Base-by-base conservation (phyloP, 2,329 filamentous ascomycete species). In the Cladophialophora psammophila region DNA sequence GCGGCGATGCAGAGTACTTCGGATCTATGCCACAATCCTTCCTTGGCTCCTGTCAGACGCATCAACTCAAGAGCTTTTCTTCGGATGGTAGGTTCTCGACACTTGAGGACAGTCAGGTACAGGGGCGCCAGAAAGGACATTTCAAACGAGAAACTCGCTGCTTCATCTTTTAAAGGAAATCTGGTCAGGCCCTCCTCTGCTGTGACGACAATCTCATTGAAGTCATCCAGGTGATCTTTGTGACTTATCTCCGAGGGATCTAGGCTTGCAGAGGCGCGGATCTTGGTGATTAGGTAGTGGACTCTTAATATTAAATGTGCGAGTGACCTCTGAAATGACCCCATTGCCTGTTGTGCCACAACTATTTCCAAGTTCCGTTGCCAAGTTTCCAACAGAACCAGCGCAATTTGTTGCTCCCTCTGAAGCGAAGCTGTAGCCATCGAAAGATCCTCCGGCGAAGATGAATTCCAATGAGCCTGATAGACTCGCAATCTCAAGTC, bases 51-150 rank as follows among this genome's bases (percentile, higher is more conserved):
- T 20, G 58, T 26, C 9, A 26, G 58, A 40, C 10, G 32, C 58
- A 60, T 60, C 58, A 60, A 38, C 20, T 60, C 58, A 4, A 60
- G 42, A 12, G 58, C 58, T 26, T 60, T 60, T n/a, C 58, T 60
- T 18, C 58, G 58, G 13, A 52, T 48, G 6, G 20, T 8, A 1
- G 58, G 15, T 8, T 60, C 45, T 12, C 58, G 58, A 31, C 58
- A 60, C 26, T 60, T 50, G 45, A 42, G 42, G 13, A 42, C 45
- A 12, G 58, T 60, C 13, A 60, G 58, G 26, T 50, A 60, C 32
- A 60, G 58, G 8, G 58, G 40, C 0, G 58, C 40, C 4, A 60
- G 45, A 32, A 60, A 60, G 15, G 31, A 36, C 9, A 34, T 18
- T 32, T 60, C 58, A 34, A 60, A 60, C 7, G 40, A 53, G 32